Evolutionary conservation across 2,329 filamentous ascomycete genomes (phyloP).

Genomic region (Colletotrichum gigasporum): DNA sequence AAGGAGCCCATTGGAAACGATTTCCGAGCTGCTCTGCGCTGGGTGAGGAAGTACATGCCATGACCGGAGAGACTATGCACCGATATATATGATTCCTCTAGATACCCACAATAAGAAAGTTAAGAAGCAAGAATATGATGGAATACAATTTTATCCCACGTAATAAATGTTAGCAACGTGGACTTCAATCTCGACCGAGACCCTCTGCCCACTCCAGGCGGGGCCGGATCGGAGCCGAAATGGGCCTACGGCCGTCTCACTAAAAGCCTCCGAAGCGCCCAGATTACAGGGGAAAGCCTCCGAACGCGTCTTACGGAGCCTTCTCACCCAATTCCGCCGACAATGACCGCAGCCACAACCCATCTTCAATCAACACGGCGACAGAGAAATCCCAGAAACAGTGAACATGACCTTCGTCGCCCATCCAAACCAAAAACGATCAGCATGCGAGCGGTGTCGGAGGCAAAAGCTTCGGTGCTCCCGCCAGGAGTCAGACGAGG

Average conservation of each 20-base stretch:
- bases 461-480: constrained; percentile 44
- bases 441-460: constrained; percentile 44
- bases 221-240: constrained; percentile 7
- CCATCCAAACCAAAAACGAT: constrained; percentile 44
- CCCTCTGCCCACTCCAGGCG: no score
- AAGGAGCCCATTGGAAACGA: constrained; percentile 4
- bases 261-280: no score
- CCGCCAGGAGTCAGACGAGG: constrained; percentile 33
- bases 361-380: background rate
- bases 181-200: no score
- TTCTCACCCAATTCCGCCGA: background rate
- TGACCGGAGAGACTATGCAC: no score
- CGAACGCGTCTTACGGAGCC: background rate
- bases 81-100: no score
- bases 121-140: no score
- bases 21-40: background rate
- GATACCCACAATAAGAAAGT: no score
- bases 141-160: no score
- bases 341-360: no score
- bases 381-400: background rate
- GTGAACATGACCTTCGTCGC: background rate
- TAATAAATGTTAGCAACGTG: no score
- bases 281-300: background rate
- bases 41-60: background rate
- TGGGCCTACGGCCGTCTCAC: background rate